Evolutionary conservation across 176 grass and related monocot genomes (phyloP).

Genomic region (Hordeum marinum): DNA sequence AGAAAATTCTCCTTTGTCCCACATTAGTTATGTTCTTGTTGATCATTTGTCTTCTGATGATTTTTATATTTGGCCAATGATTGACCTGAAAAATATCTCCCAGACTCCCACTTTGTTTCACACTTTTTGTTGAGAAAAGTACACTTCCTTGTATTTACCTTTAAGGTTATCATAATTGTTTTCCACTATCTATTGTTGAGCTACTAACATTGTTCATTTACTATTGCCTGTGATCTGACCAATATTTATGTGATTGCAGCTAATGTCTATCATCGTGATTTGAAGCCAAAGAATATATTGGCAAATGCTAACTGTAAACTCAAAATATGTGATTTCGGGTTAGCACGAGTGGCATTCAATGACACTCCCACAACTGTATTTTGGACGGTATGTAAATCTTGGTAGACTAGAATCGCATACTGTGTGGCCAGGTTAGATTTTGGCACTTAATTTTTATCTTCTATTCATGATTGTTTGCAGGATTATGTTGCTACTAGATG

Average conservation of each 20-base stretch:
- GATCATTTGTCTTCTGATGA: background rate
- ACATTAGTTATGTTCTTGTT: background rate
- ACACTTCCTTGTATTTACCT: background rate
- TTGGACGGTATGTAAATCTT: conserved; percentile 77
- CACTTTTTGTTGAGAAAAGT: background rate
- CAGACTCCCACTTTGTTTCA: conserved; percentile 3
- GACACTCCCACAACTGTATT: conserved; percentile 88
- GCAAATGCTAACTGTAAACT: conserved; percentile 99
- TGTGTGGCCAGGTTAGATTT: background rate
- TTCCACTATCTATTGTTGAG: conserved; percentile 4
- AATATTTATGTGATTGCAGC: conserved; percentile 54
- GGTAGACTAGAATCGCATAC: background rate
- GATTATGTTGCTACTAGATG: conserved; percentile 99
- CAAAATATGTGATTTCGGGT: conserved; percentile 98
- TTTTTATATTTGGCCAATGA: conserved; percentile 10
- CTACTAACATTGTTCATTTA: conserved; percentile 10
- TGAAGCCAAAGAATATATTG: conserved; percentile 99
- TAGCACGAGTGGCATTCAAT: conserved; percentile 95
- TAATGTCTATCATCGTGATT: conserved; percentile 99
- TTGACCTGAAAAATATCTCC: conserved; percentile 9
- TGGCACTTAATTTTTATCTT: background rate
- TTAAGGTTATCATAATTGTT: background rate
- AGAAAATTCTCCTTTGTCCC: background rate
- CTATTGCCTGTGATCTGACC: conserved; percentile 4
- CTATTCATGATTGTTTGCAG: conserved; percentile 37